These are phyloP conservation scores for barley (Hordeum vulgare) DNA, from an alignment of 176 grass and related monocot genomes.

Conservation along the genomic window MorexV3_pseudomolecules_assembly NC_058523.1:477606711-477607210, in stretches of 20 bases:
- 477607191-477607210: background rate
- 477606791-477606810: constrained; percentile 83
- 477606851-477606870: constrained; percentile 90
- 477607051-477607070: constrained; percentile 40
- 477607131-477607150: background rate
- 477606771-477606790: constrained; percentile 82
- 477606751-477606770: constrained; percentile 66
- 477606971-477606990: constrained; percentile 35
- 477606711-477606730: constrained; percentile 78
- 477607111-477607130: constrained; percentile 14
- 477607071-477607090: constrained; percentile 37
- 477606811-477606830: constrained; percentile 75
- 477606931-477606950: background rate
- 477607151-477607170: background rate
- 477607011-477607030: background rate
- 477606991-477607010: background rate
- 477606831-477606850: constrained; percentile 85
- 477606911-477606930: constrained; percentile 5
- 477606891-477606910: constrained; percentile 25
- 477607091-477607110: constrained; percentile 10
- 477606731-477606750: constrained; percentile 85
- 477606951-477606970: constrained; percentile 39
- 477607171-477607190: background rate
- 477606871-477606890: constrained; percentile 51
- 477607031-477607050: constrained; percentile 12